Conservation (phyloP, 345 rosid species). For the Dipteronia sinensis region DNA sequence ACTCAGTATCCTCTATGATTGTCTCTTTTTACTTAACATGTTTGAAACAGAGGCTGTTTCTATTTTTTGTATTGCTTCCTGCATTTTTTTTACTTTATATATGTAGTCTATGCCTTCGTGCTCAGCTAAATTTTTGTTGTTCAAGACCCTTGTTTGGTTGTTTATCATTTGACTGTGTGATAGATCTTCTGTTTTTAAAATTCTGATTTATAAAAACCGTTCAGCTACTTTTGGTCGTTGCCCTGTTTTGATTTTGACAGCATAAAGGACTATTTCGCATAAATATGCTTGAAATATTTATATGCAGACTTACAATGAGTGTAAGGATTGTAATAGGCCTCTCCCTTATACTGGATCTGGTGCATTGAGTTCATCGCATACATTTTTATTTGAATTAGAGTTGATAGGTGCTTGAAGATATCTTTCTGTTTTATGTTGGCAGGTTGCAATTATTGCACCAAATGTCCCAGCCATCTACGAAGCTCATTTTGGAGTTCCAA, state of each 20-base stretch:
- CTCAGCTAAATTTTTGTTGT: neutral
- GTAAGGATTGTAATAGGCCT: neutral
- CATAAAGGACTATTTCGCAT: neutral
- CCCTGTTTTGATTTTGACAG: neutral
- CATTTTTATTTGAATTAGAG: neutral
- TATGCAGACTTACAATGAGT: neutral
- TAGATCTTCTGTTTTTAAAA: neutral
- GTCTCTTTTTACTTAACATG: no score
- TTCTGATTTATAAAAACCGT: neutral
- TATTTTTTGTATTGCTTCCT: neutral
- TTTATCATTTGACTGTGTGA: neutral
- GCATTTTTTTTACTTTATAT: neutral
- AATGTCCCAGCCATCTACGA: constrained; percentile 83
- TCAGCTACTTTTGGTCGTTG: neutral
- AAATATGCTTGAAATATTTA: neutral
- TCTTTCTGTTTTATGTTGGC: constrained; percentile 21
- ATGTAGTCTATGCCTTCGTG: neutral
- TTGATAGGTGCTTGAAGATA: neutral
- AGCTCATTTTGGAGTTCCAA: constrained; percentile 93
- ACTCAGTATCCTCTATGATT: neutral
- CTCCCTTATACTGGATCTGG: neutral
- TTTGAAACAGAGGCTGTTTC: neutral
- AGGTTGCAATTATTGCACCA: constrained; percentile 89
- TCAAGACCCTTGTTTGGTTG: neutral
- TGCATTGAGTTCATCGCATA: neutral